Percentiles rank a stretch among this genome's conserved stretches.
phyloP scores from a whole-genome alignment of 805 yeast genomes.

The Myxozyma mucilagina region DNA sequence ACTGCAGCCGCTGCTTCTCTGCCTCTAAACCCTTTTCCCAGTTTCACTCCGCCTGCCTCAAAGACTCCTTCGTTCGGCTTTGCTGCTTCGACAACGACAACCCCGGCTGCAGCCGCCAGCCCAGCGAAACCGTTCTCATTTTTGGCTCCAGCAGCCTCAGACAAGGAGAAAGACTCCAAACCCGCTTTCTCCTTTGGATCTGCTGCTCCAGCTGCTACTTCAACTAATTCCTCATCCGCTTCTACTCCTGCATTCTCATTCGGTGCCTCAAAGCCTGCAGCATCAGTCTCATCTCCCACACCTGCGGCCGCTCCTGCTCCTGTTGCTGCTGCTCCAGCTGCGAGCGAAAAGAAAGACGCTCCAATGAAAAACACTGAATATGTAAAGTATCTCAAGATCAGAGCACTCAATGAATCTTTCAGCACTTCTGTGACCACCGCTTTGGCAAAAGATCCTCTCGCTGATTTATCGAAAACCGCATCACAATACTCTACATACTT shows the following conservation, averaged over 20 bases:
- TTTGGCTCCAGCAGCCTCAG: background rate
- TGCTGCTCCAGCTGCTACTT: background rate
- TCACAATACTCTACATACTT: slow-evolving; percentile 21
- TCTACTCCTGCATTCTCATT: background rate
- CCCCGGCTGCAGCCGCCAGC: background rate
- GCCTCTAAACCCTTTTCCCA: background rate
- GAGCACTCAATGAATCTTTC: slow-evolving; percentile 32
- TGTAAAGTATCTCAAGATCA: slow-evolving; percentile 29
- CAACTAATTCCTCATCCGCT: background rate
- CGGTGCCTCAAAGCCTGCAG: background rate
- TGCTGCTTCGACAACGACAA: slow-evolving; percentile 3
- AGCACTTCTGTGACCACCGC: slow-evolving; percentile 10
- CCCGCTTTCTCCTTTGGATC: slow-evolving; percentile 6
- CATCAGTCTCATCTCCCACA: background rate
- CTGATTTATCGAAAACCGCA: slow-evolving; percentile 20
- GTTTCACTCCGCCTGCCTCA: background rate
- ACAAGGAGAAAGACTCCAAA: background rate
- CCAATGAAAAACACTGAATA: slow-evolving; percentile 20
- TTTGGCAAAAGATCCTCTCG: slow-evolving; percentile 28
- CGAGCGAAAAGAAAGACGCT: background rate
- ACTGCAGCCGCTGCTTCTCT: background rate
- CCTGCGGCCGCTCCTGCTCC: slow-evolving; percentile 3
- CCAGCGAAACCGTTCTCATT: slow-evolving; percentile 12
- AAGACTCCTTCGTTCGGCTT: slow-evolving; percentile 5
- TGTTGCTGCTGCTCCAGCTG: background rate